Percentiles rank a stretch among this genome's conserved stretches.
Conservation (phyloP, 805 yeast genomes). For the Teunomyces pallodes region DNA sequence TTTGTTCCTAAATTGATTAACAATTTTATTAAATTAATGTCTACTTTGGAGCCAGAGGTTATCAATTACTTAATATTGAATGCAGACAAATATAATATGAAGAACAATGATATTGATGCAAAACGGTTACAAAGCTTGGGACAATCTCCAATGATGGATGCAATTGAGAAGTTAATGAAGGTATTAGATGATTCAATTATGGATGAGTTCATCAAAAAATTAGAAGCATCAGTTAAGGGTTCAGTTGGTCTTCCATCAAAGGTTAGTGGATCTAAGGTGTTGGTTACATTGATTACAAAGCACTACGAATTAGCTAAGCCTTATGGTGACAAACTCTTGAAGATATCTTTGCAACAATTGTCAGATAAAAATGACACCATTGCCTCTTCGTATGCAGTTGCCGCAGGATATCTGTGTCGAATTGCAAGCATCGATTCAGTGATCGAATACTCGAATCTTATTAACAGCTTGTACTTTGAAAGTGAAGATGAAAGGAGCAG, state of each 20-base stretch:
- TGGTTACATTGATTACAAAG: slow-evolving; percentile 61
- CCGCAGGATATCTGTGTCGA: slow-evolving; percentile 77
- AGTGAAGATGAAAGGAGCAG: slow-evolving; percentile 42
- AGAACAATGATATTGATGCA: slow-evolving; percentile 70
- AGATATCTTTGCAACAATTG: slow-evolving; percentile 55
- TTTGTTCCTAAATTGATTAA: slow-evolving; percentile 68
- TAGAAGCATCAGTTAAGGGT: slow-evolving; percentile 56
- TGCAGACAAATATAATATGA: slow-evolving; percentile 82
- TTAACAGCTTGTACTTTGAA: slow-evolving; percentile 60
- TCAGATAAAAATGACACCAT: slow-evolving; percentile 72
- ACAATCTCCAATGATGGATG: slow-evolving; percentile 84
- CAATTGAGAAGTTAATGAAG: slow-evolving; percentile 69
- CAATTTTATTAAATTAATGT: slow-evolving; percentile 69
- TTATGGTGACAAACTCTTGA: slow-evolving; percentile 62
- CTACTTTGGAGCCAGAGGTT: slow-evolving; percentile 88
- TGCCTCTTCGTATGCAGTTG: slow-evolving; percentile 69
- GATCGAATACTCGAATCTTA: slow-evolving; percentile 49
- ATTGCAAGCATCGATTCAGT: slow-evolving; percentile 53
- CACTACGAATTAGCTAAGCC: slow-evolving; percentile 45
- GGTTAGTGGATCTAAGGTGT: slow-evolving; percentile 73
- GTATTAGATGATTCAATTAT: slow-evolving; percentile 49
- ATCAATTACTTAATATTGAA: slow-evolving; percentile 82
- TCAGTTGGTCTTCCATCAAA: slow-evolving; percentile 91
- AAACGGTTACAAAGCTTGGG: slow-evolving; percentile 71
- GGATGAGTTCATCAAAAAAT: slow-evolving; percentile 46